These are phyloP conservation scores for Colletotrichum lini DNA, from an alignment of 2,329 filamentous ascomycete genomes.

Conservation along the genomic window DNA sequence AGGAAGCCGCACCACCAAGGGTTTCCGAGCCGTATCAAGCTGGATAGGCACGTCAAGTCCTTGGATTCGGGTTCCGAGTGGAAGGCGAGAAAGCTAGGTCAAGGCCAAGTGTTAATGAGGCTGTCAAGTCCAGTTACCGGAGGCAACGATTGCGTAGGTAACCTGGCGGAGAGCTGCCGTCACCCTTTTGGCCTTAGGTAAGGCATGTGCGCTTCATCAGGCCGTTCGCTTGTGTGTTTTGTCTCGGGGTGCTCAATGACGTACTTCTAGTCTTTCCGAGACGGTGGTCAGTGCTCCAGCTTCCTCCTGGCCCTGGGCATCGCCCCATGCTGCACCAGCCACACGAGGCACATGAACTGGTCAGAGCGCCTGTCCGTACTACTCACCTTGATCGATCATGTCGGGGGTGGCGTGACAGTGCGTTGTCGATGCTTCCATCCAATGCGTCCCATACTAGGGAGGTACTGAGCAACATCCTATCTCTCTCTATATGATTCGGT, in stretches of 20 bases:
- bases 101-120: not conserved
- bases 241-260: constrained; percentile 4
- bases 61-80: not conserved
- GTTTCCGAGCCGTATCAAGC: not conserved
- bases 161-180: not conserved
- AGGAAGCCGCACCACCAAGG: not conserved
- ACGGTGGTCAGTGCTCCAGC: not conserved
- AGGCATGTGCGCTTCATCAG: constrained; percentile 5
- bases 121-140: constrained; percentile 14
- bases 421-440: not conserved
- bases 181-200: constrained; percentile 1
- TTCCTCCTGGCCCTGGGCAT: not conserved
- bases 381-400: not conserved
- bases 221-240: not conserved
- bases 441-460: not conserved
- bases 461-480: not conserved
- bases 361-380: too few species aligned
- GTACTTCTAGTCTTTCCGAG: not conserved
- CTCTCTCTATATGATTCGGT: not conserved
- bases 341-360: constrained; percentile 8
- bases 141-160: not conserved
- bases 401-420: constrained; percentile 2
- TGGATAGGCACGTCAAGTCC: not conserved
- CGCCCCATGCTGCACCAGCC: not conserved
- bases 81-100: not conserved